Evolutionary conservation across 129 eudicot species (phyloP).

Genomic region (Daucus carota): DNA sequence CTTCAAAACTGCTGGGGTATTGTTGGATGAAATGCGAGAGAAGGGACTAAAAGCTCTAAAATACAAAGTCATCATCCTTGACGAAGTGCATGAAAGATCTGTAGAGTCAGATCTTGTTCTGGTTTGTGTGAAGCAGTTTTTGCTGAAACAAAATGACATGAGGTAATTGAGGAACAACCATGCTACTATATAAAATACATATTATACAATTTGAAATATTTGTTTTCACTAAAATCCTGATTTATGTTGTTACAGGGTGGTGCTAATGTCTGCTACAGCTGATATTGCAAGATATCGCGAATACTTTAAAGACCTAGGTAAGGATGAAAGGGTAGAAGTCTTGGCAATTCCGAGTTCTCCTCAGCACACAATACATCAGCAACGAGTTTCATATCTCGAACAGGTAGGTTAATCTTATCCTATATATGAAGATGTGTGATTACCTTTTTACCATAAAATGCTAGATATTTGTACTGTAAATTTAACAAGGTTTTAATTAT

Average conservation of each 20-base stretch:
- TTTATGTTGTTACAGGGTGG: conserved; percentile 56
- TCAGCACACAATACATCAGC: conserved; percentile 57
- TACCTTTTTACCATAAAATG: background rate
- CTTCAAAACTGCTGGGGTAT: conserved; percentile 97
- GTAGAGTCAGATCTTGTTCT: conserved; percentile 98
- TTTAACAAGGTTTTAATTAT: background rate
- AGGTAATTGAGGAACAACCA: conserved; percentile 28
- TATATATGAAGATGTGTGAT: background rate
- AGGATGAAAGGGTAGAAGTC: conserved; percentile 91
- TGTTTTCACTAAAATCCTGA: background rate
- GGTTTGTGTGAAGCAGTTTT: conserved; percentile 85
- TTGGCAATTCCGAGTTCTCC: conserved; percentile 73
- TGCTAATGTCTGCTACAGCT: conserved; percentile 98
- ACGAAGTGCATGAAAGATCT: conserved; percentile 98
- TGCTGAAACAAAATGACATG: conserved; percentile 52
- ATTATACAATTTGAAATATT: background rate
- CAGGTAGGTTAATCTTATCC: conserved; percentile 39
- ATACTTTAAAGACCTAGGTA: conserved; percentile 80
- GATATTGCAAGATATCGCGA: conserved; percentile 87
- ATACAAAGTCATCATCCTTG: conserved; percentile 88
- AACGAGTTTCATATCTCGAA: conserved; percentile 65
- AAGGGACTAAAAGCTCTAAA: conserved; percentile 76
- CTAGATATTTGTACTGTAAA: background rate
- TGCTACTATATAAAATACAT: background rate
- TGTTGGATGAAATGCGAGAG: conserved; percentile 95